Evolutionary conservation across 805 yeast species (phyloP).

Genomic region (Kazachstania bromeliacearum): DNA sequence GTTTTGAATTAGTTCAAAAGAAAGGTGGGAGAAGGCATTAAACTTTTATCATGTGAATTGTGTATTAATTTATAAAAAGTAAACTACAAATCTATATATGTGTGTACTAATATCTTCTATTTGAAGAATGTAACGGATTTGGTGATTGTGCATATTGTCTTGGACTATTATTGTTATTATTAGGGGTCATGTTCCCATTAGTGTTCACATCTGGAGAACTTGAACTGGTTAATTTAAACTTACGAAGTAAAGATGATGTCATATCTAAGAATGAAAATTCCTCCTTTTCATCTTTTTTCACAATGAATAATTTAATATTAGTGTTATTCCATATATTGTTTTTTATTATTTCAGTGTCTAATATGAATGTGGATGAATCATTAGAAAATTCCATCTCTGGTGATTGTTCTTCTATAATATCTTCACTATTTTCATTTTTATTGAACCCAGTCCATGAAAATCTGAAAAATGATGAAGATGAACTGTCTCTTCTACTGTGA

Average conservation of each 20-base stretch:
- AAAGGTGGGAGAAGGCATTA: conserved; percentile 45
- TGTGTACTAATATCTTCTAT: neutral
- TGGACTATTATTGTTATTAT: neutral
- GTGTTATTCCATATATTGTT: conserved; percentile 48
- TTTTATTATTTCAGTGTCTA: conserved; percentile 27
- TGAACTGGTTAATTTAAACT: conserved; percentile 27
- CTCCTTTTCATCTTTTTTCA: conserved; percentile 33
- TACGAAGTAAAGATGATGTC: conserved; percentile 31
- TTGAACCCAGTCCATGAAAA: conserved; percentile 30
- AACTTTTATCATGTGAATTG: neutral
- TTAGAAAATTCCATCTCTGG: conserved; percentile 9
- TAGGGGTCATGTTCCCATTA: too few species aligned
- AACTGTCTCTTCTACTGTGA: conserved; percentile 11
- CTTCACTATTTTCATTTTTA: conserved; percentile 14
- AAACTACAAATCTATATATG: neutral
- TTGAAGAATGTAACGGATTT: neutral
- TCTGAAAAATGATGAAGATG: conserved; percentile 28
- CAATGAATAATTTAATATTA: conserved; percentile 39
- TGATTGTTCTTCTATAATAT: conserved; percentile 13
- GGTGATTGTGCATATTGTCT: too few species aligned
- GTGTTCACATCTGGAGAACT: neutral
- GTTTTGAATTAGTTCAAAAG: conserved; percentile 79
- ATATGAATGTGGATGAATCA: conserved; percentile 11
- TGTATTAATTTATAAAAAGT: neutral
- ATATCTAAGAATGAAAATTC: conserved; percentile 35